Percentiles rank a stretch among this genome's conserved stretches.
phyloP scores from a whole-genome alignment of 495 filamentous ascomycete species.

The Neurospora africana region DNA sequence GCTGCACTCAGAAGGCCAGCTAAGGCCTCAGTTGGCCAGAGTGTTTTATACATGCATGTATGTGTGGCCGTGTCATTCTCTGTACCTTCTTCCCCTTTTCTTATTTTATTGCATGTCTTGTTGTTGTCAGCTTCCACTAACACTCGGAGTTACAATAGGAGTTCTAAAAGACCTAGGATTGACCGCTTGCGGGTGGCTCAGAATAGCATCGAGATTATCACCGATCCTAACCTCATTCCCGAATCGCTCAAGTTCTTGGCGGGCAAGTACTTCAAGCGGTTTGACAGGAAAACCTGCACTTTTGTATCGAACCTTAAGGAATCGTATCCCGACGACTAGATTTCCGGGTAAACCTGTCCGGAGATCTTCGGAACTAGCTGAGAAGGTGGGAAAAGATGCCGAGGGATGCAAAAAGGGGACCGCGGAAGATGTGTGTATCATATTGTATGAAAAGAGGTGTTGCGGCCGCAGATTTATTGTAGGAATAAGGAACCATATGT shows the following conservation, averaged over 20 bases:
- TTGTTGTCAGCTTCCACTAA: neutral
- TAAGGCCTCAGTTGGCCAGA: conserved; percentile 40
- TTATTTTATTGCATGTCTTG: neutral
- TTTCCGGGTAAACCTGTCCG: too few relatives aligned
- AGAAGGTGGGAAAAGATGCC: neutral
- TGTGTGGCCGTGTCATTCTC: conserved; percentile 33
- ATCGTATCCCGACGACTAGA: conserved; percentile 75
- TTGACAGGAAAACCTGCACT: conserved; percentile 49
- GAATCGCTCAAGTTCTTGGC: conserved; percentile 54
- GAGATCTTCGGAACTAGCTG: neutral
- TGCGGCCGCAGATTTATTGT: neutral
- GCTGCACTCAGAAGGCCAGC: neutral
- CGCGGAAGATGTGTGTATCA: neutral
- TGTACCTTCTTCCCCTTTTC: neutral
- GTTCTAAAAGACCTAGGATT: conserved; percentile 16
- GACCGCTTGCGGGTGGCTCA: conserved; percentile 69
- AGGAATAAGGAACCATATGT: neutral
- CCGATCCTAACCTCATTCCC: conserved; percentile 32
- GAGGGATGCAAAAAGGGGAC: neutral
- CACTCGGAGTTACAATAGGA: neutral
- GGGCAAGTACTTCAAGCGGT: conserved; percentile 83
- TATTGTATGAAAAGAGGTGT: neutral
- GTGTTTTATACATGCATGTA: conserved; percentile 81
- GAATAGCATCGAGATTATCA: conserved; percentile 67
- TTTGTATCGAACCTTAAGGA: conserved; percentile 85